These are phyloP conservation scores for Ophiostoma populinum DNA, from an alignment of 2,329 filamentous ascomycete genomes.

Conservation along the genomic window DNA sequence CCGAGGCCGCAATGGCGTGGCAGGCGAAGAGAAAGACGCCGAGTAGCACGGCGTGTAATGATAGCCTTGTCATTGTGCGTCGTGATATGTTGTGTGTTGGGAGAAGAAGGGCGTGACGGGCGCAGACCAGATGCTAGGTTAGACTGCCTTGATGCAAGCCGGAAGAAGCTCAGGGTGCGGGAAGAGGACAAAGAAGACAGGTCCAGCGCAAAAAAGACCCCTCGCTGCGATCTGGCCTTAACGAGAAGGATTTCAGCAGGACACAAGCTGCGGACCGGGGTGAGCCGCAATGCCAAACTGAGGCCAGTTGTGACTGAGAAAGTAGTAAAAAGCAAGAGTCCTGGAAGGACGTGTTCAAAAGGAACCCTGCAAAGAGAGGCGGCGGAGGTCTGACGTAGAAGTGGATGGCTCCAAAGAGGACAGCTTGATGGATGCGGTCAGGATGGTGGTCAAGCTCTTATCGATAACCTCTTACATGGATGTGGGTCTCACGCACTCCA, in stretches of 20 bases:
- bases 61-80: neutral
- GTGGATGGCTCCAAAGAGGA: conserved; percentile 5
- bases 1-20: conserved; percentile 39
- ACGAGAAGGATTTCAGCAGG: neutral
- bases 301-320: neutral
- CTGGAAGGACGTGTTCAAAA: too few species aligned
- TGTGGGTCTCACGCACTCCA: too few species aligned
- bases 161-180: too few species aligned
- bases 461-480: too few species aligned
- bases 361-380: neutral
- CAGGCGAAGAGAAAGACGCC: conserved; percentile 26
- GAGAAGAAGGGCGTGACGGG: too few species aligned
- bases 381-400: conserved; percentile 3
- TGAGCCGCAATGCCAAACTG: neutral
- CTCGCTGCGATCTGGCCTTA: conserved; percentile 7
- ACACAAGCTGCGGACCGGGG: neutral
- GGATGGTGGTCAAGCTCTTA: neutral
- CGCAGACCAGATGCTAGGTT: too few species aligned
- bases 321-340: too few species aligned
- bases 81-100: neutral
- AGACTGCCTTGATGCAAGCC: too few species aligned
- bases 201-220: neutral
- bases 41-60: conserved; percentile 15
- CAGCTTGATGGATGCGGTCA: conserved; percentile 8
- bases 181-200: too few species aligned